Base-by-base conservation (phyloP, 2,329 filamentous ascomycete genomes). In the Raffaelea arxii region DNA sequence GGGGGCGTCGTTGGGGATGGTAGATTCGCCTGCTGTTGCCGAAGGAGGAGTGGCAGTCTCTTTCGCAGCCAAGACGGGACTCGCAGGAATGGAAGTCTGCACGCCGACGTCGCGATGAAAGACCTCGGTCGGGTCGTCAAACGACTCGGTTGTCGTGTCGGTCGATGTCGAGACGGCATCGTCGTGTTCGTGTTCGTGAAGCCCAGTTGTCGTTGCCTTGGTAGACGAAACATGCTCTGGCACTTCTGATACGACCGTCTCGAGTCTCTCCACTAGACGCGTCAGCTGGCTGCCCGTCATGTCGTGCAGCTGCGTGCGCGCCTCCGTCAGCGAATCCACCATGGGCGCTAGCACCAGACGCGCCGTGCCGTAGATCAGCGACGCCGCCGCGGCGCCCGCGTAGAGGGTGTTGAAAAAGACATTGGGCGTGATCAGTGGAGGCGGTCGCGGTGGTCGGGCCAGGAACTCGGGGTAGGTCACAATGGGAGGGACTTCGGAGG, bases 91-190 rank as follows among this genome's bases (percentile, higher is more conserved):
- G 0, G 78, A 80, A 0, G 86, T 92, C 62, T 92, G 86, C 1
- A 86, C 85, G 52, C 84, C 85, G 49, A 87, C 75, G 58, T 92
- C 86, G 40, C 85, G 78, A 62, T 90, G 85, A 64, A 87, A 92
- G 51, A 90, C 75, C 62, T 91, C 86, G 1, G 82, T 80, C 1
- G 86, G 86, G 55, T 83, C 80, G 50, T 76, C 75, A 48, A 66
- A 70, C 2, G 46, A 50, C 23, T 71, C 73, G 56, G 68, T 73
- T n/a, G 61, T 62, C 38, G 61, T 55, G 49, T 66, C 67, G 25
- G 59, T 23, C 2, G 43, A 38, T 2, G 14, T 60, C 16, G 54
- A 52, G 5, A 46, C 51, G 11, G 48, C 47, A 25, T 46, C 48
- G 36, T 46, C 44, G 37, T 44, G 43, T 27, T 54, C 54, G 49